Evolutionary conservation across 164 flowering plant genomes (phyloP).

Genomic region (Piper longum): DNA sequence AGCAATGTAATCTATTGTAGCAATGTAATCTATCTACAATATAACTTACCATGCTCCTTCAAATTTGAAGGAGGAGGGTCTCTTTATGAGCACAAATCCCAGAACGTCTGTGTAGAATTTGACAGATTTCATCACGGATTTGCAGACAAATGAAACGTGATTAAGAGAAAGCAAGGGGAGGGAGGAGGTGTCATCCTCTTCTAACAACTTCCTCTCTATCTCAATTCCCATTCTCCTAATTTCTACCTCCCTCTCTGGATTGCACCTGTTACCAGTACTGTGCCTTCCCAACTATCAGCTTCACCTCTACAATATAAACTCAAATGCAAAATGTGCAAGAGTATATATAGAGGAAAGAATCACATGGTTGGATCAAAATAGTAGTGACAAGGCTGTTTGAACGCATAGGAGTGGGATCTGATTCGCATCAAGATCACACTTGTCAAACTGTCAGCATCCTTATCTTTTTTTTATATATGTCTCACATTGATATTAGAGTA

Average conservation of each 20-base stretch:
- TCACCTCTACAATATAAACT: background rate
- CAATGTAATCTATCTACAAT: too few relatives aligned
- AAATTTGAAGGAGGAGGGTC: slow-evolving; percentile 60
- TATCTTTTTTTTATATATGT: too few relatives aligned
- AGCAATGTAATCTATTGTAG: background rate
- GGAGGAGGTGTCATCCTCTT: background rate
- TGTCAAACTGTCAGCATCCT: background rate
- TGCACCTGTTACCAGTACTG: background rate
- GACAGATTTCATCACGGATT: slow-evolving; percentile 25
- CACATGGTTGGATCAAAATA: background rate
- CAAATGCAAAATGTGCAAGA: background rate
- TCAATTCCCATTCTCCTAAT: background rate
- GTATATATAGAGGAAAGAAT: background rate
- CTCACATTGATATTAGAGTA: too few relatives aligned
- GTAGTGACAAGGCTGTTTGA: background rate
- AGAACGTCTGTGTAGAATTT: slow-evolving; percentile 43
- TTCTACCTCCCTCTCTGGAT: background rate
- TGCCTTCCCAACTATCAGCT: background rate
- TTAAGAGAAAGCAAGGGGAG: slow-evolving; percentile 45
- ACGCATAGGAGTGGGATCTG: background rate
- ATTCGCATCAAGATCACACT: background rate
- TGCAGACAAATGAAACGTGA: slow-evolving; percentile 42
- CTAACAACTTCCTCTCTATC: background rate
- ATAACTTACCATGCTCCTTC: slow-evolving; percentile 48
- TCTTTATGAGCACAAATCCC: slow-evolving; percentile 48